phyloP scores from a whole-genome alignment of 257 asterid species.

The Vinca minor region DNA sequence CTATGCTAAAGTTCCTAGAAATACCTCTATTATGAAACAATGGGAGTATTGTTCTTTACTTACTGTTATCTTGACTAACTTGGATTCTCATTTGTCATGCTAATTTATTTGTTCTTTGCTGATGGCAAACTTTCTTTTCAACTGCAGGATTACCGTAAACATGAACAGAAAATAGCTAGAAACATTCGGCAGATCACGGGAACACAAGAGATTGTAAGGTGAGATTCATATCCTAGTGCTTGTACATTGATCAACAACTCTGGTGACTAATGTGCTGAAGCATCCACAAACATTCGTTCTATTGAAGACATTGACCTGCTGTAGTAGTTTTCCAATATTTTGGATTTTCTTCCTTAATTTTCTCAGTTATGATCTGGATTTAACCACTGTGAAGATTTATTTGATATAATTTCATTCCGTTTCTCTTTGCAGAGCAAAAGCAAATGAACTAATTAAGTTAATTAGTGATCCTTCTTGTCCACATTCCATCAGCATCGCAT shows the following conservation, averaged over 20 bases:
- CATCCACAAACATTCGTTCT: not conserved
- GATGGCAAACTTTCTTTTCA: conserved; percentile 14
- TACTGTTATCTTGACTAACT: conserved; percentile 1
- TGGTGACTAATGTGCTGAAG: not conserved
- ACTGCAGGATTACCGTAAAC: conserved; percentile 48
- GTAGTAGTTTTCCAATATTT: conserved; percentile 5
- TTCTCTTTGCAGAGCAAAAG: conserved; percentile 44
- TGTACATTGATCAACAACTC: not conserved
- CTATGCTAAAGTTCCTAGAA: too few relatives aligned
- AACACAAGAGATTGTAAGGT: conserved; percentile 56
- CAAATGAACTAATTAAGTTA: conserved; percentile 39
- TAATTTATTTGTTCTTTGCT: conserved; percentile 5
- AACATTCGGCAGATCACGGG: conserved; percentile 54
- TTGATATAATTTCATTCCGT: conserved; percentile 1
- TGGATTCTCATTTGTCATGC: not conserved
- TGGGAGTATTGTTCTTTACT: too few relatives aligned
- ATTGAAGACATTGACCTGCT: not conserved
- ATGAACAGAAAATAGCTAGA: conserved; percentile 40
- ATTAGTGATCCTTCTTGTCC: conserved; percentile 49
- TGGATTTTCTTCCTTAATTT: not conserved
- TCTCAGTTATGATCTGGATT: not conserved
- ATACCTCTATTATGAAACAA: too few relatives aligned
- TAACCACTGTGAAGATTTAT: conserved; percentile 2
- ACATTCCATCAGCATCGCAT: conserved; percentile 50
- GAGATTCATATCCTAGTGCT: conserved; percentile 13